Evolutionary conservation across 768 basidiomycete species (phyloP), one percentile per base, ranked within the genome.

Genomic region (Mycena galericulata): DNA sequence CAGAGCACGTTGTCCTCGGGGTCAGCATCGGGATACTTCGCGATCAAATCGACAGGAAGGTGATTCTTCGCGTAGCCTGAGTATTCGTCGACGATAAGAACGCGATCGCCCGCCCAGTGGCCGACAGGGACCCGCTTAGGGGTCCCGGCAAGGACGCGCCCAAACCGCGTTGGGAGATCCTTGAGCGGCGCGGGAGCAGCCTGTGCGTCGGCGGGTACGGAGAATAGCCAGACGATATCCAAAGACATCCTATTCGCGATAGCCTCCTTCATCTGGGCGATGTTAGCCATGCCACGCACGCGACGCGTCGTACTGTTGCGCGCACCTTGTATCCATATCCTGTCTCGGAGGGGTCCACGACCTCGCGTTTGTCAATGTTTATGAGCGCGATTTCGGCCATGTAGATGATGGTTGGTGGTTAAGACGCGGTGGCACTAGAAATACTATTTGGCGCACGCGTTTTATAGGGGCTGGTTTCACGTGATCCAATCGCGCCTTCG

Each of bases 21-120:
- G 43, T 56, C 53, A 24, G 30, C 54, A 15, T 32, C 18, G 53
- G 62, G 62, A 34, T 17, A 56, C 22, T 18, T 3, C 3, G 40
- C 41, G 62, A 64, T 8, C 3, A 64, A 9, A 17, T 46, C 62
- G 4, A 41, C 29, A 9, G 62, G 62, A 24, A 64, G 24, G 22
- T 26, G 1, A 22, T 47, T 34, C 9, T 15, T 4, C 1, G 62
- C 54, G 17, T 2, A 3, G 3, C 30, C 53, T 15, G 8, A 15
- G 53, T 64, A 56, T 29, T 64, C 62, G 54, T 64, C 62, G 18
- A 40, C 54, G 43, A 64, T 45, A n/a, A 64, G 41, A 30, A 64
- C 62, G 54, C 62, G 62, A 36, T 64, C 62, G 41, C 62, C 62
- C 18, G 62, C 62, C 62, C 62, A 64, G 45, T 56, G 62, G 54